These are phyloP conservation scores for Juglanconis juglandina DNA, from an alignment of 2,329 filamentous ascomycete genomes.

Conservation along the genomic window DNA sequence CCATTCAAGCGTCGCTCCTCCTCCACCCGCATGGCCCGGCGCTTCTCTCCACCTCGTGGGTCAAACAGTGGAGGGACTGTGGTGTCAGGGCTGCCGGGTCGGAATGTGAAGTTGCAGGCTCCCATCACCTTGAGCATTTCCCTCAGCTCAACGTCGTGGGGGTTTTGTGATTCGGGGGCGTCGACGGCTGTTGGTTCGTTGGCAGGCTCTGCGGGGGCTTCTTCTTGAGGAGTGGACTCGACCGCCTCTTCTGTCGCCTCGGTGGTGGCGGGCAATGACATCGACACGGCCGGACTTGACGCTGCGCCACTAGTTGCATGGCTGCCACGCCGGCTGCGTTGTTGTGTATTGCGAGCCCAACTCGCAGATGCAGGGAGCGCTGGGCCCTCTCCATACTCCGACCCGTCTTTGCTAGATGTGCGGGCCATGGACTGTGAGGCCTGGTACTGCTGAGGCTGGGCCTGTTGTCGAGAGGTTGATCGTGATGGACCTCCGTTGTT, in stretches of 20 bases:
- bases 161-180: conserved; percentile 5
- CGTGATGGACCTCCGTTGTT: conserved; percentile 49
- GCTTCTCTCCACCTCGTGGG: conserved; percentile 73
- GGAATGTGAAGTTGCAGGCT: conserved; percentile 12
- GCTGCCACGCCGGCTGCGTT: conserved; percentile 68
- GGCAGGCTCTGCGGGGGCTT: conserved; percentile 23
- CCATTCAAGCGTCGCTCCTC: conserved; percentile 51
- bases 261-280: conserved; percentile 50
- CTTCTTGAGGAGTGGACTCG: conserved; percentile 30
- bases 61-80: conserved; percentile 73
- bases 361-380: conserved; percentile 91
- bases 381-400: conserved; percentile 73
- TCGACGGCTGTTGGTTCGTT: not conserved
- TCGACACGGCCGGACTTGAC: conserved; percentile 75
- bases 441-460: conserved; percentile 31
- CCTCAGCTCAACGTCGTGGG: conserved; percentile 11
- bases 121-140: conserved; percentile 20
- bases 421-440: conserved; percentile 66
- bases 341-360: conserved; percentile 75
- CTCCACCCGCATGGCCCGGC: conserved; percentile 72
- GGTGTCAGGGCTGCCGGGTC: conserved; percentile 9
- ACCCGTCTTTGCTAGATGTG: conserved; percentile 74
- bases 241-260: conserved; percentile 46
- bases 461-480: conserved; percentile 51
- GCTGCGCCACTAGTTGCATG: conserved; percentile 77